A percentile compares a stretch with the other conserved stretches of the same genome.
phyloP scores from a whole-genome alignment of 768 basidiomycete species.

The Clathrus columnatus region DNA sequence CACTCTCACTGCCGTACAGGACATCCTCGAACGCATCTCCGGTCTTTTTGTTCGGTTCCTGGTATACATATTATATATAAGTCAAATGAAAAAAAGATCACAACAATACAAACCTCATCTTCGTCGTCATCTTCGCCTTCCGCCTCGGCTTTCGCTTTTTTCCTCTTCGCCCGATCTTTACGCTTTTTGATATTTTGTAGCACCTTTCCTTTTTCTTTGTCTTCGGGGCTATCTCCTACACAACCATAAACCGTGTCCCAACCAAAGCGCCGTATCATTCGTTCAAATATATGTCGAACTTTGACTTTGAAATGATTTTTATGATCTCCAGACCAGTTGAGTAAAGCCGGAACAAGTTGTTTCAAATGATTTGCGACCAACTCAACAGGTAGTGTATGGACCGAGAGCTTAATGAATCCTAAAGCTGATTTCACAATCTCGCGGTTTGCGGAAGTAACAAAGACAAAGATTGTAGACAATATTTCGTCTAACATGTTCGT shows the following conservation, averaged over 20 bases:
- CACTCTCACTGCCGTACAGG: conserved; percentile 93
- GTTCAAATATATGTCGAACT: conserved; percentile 94
- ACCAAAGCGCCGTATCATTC: conserved; percentile 84
- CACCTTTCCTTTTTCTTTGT: conserved; percentile 81
- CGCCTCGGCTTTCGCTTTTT: conserved; percentile 46
- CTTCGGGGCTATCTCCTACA: conserved; percentile 33
- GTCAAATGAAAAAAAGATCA: conserved; percentile 26
- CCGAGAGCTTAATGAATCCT: conserved; percentile 88
- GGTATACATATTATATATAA: conserved; percentile 1
- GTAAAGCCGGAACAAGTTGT: conserved; percentile 71
- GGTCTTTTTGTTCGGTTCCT: conserved; percentile 42
- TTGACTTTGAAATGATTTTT: conserved; percentile 98
- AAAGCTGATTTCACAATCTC: conserved; percentile 97
- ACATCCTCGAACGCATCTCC: conserved; percentile 97
- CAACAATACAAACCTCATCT: no score
- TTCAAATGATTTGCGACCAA: conserved; percentile 71
- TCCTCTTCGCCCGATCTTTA: conserved; percentile 88
- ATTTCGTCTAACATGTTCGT: conserved; percentile 73
- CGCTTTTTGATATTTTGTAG: conserved; percentile 91
- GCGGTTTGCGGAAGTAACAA: conserved; percentile 88
- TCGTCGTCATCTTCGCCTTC: conserved; percentile 47
- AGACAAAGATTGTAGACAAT: conserved; percentile 77
- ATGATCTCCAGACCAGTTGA: conserved; percentile 94
- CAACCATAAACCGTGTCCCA: conserved; percentile 76
- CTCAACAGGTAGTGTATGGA: conserved; percentile 71